Conservation (phyloP, 306 rosid genomes). For the Dicorynia guianensis region DNA sequence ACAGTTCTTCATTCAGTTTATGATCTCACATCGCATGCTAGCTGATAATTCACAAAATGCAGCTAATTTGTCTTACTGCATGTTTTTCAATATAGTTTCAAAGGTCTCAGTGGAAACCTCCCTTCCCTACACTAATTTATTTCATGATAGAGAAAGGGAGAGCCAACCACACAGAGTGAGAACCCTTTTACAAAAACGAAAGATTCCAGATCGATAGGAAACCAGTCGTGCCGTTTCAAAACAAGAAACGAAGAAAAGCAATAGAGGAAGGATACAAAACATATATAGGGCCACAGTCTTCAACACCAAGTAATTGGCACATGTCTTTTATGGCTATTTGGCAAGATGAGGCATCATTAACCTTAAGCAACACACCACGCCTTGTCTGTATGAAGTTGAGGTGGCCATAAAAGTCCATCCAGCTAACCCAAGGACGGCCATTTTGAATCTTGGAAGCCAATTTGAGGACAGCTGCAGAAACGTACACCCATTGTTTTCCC, state of each 20-base stretch:
- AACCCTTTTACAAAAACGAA: slow-evolving; percentile 5
- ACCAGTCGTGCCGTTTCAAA: neutral
- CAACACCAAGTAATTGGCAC: slow-evolving; percentile 23
- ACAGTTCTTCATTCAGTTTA: no score
- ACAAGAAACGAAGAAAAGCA: slow-evolving; percentile 20
- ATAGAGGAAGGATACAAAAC: slow-evolving; percentile 2
- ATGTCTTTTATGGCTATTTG: slow-evolving; percentile 41
- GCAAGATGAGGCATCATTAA: slow-evolving; percentile 26
- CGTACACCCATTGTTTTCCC: neutral
- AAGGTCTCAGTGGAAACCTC: neutral
- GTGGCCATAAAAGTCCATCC: slow-evolving; percentile 18
- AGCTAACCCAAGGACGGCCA: slow-evolving; percentile 24
- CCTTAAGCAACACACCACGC: slow-evolving; percentile 8
- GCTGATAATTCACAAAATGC: neutral
- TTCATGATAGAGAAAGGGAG: slow-evolving; percentile 6
- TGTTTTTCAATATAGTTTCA: neutral
- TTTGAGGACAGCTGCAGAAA: neutral
- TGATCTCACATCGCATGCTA: no score
- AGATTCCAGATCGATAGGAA: slow-evolving; percentile 1
- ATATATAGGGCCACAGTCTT: slow-evolving; percentile 36
- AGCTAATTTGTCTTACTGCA: neutral
- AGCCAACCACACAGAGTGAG: neutral
- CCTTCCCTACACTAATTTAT: neutral
- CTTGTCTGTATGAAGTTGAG: slow-evolving; percentile 1
- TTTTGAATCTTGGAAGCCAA: slow-evolving; percentile 24